These are phyloP conservation scores for Verbena officinalis DNA, from an alignment of 257 asterid species.

Conservation along the genomic window DNA sequence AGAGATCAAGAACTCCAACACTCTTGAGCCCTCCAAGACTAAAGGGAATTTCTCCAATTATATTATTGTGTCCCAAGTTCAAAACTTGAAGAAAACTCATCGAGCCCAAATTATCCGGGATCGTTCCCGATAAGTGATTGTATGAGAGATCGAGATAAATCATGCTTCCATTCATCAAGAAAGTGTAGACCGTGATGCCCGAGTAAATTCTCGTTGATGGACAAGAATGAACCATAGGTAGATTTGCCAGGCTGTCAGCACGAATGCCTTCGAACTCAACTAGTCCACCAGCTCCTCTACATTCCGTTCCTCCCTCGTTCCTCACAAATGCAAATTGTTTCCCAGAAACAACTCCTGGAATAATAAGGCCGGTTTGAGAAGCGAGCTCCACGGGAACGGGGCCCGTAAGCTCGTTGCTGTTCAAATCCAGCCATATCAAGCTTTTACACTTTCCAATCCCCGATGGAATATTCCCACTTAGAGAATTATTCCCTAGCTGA, in stretches of 20 bases:
- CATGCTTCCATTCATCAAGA: slow-evolving; percentile 76
- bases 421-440: slow-evolving; percentile 89
- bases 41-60: slow-evolving; percentile 71
- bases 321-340: slow-evolving; percentile 90
- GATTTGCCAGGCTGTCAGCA: slow-evolving; percentile 50
- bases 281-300: slow-evolving; percentile 91
- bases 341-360: slow-evolving; percentile 78
- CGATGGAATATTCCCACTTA: slow-evolving; percentile 60
- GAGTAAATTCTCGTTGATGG: slow-evolving; percentile 77
- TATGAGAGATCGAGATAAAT: slow-evolving; percentile 89
- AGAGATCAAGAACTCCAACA: slow-evolving; percentile 83
- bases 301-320: slow-evolving; percentile 87
- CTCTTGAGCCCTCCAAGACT: slow-evolving; percentile 72
- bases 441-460: slow-evolving; percentile 67
- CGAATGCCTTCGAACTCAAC: slow-evolving; percentile 91
- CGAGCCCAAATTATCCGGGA: slow-evolving; percentile 71
- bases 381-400: slow-evolving; percentile 64
- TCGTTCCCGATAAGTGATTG: slow-evolving; percentile 61
- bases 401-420: slow-evolving; percentile 80
- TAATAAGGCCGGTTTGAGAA: slow-evolving; percentile 59
- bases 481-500: slow-evolving; percentile 82
- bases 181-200: slow-evolving; percentile 75
- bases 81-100: slow-evolving; percentile 77
- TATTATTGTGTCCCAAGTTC: slow-evolving; percentile 77
- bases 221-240: slow-evolving; percentile 85